Evolutionary conservation across 2,329 filamentous ascomycete species (phyloP).

Genomic region (Diaporthe aspalathi): DNA sequence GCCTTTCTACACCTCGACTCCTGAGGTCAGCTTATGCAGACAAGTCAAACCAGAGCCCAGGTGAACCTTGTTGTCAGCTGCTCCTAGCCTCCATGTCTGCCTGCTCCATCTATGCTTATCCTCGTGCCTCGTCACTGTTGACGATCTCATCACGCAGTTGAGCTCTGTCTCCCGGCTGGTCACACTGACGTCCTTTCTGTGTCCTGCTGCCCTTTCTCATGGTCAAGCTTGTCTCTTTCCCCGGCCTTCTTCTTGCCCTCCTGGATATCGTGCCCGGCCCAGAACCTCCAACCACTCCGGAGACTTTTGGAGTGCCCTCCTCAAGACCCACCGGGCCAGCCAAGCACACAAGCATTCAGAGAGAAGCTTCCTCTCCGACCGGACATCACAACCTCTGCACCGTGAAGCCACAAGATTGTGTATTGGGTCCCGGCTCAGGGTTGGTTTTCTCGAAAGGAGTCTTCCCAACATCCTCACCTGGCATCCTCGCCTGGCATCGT

Average conservation of each 20-base stretch:
- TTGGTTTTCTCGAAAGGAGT: not conserved
- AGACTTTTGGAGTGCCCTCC: not conserved
- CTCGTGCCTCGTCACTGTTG: constrained; percentile 32
- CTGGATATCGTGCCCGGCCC: constrained; percentile 22
- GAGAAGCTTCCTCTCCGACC: not conserved
- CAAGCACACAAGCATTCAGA: not conserved
- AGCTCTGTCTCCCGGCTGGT: constrained; percentile 21
- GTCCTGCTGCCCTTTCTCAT: constrained; percentile 13
- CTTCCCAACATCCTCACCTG: not conserved
- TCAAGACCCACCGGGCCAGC: constrained; percentile 11
- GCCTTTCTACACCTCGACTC: not conserved
- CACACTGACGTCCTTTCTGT: constrained; percentile 11
- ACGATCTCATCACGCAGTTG: constrained; percentile 28
- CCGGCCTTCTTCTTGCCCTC: not conserved
- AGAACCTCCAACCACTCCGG: not conserved
- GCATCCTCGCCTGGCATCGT: not conserved
- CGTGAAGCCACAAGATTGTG: not conserved
- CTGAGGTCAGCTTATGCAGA: not conserved
- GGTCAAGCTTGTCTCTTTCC: not conserved
- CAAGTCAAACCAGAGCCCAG: not conserved
- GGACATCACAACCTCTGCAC: not conserved
- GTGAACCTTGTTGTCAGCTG: constrained; percentile 29
- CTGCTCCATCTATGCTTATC: constrained; percentile 28
- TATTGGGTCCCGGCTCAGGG: not conserved
- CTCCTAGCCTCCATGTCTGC: constrained; percentile 33